phyloP scores from a whole-genome alignment of 2,329 filamentous ascomycete species.

The Colletotrichum gigasporum region DNA sequence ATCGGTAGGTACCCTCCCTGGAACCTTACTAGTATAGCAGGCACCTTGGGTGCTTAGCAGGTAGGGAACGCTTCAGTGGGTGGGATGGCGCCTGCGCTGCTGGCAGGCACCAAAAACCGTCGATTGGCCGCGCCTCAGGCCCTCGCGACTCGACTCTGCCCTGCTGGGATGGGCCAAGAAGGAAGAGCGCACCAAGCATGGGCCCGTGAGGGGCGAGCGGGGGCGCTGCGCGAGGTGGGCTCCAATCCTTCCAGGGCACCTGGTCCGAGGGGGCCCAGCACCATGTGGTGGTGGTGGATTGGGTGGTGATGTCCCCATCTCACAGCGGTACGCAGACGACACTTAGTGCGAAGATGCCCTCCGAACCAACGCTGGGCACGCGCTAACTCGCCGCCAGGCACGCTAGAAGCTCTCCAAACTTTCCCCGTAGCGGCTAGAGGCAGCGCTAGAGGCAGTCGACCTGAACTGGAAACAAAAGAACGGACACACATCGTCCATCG shows the following conservation, averaged over 20 bases:
- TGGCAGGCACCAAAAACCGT: background rate
- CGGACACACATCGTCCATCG: background rate
- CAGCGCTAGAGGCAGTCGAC: conserved; percentile 2
- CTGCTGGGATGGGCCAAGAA: background rate
- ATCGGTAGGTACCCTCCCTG: too few species aligned
- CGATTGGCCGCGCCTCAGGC: background rate
- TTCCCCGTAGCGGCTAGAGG: background rate
- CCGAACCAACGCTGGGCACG: background rate
- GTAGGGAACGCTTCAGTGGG: too few species aligned
- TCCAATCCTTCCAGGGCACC: conserved; percentile 11
- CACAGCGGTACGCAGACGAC: too few species aligned
- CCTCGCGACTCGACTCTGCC: background rate
- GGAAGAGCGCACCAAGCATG: too few species aligned
- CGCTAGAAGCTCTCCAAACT: conserved; percentile 1
- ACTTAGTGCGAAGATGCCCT: too few species aligned
- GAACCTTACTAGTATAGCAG: too few species aligned
- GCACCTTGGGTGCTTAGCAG: too few species aligned
- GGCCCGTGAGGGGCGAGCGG: conserved; percentile 7
- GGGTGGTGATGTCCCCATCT: too few species aligned
- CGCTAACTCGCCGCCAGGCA: background rate
- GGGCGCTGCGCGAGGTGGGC: too few species aligned
- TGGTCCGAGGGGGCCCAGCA: background rate
- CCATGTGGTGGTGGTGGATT: conserved; percentile 11
- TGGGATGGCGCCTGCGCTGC: too few species aligned
- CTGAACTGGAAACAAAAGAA: conserved; percentile 29